Evolutionary conservation across 192 early-diverging fungal genomes (phyloP), one percentile per base, ranked within the genome.

Genomic region (Backusella macrospora): DNA sequence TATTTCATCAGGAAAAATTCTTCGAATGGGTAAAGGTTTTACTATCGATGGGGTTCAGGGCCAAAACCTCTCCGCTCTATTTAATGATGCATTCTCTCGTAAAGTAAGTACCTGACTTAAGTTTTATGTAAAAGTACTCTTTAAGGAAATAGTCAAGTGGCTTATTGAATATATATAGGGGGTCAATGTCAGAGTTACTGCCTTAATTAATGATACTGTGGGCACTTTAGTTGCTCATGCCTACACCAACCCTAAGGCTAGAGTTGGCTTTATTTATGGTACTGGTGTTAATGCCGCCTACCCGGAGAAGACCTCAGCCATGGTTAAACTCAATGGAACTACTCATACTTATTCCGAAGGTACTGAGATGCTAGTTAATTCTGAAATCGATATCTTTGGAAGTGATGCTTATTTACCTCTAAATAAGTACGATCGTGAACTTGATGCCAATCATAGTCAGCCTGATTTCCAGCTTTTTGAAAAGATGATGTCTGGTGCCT

Each of bases 261-360:
- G 89, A 78, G 89, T 96, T 76, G 94, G 94, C 23, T 90, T 96
- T 62, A 97, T 99, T 75, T 84, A 93, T 42, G 96, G 94, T 75
- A 98, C 97, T 13, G 97, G 97, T 45, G 93, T 92, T 55, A 99
- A 99, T 82, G 95, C 97, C 14, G 94, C 96, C 39, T 98, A 97
- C 82, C 91, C 94, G 63, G 96, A 97, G 82, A 81, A 90, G 64
- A 83, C 92, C 55, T 80, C 85, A 23, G 85, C 88, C 52, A 86
- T 99, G 62, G 76, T 81, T 74, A 97, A 98, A 86, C 89, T 88
- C 84, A 34, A 65, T 9, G 80, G 73, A 15, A 72, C 82, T 37
- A 68, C 80, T 26, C 80, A 55, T 29, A 42, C 66, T 3, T 83
- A 86, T 69, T 86, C 87, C 47, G 86, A 91, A 23, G 70, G 73